phyloP scores from a whole-genome alignment of 225 moss, liverwort and hornwort genomes.

The Thuidium tamariscinum region DNA sequence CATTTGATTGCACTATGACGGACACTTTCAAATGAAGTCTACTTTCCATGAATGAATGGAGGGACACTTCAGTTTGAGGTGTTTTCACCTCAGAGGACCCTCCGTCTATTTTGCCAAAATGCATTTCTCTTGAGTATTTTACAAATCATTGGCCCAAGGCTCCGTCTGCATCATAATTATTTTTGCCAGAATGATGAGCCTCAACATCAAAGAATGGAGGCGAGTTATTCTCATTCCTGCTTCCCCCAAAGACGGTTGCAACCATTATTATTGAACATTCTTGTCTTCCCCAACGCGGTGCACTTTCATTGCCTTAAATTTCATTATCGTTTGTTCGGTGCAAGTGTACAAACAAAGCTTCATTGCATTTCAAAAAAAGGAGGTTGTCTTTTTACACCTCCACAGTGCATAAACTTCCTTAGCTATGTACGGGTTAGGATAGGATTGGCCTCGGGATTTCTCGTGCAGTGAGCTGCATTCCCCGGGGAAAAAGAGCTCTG shows the following conservation, averaged over 20 bases:
- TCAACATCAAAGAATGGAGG: not conserved
- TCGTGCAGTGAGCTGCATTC: not conserved
- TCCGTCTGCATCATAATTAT: too few relatives aligned
- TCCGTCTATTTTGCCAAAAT: not conserved
- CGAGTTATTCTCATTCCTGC: not conserved
- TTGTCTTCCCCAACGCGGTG: not conserved
- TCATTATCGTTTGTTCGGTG: not conserved
- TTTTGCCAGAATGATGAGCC: too few relatives aligned
- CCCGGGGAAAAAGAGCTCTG: not conserved
- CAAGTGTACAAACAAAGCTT: not conserved
- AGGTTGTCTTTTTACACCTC: not conserved
- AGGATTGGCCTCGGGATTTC: not conserved
- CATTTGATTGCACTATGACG: not conserved
- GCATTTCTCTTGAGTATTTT: not conserved
- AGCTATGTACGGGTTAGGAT: not conserved
- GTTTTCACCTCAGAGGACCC: too few relatives aligned
- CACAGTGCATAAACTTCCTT: too few relatives aligned
- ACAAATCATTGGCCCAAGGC: not conserved
- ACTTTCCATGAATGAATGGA: not conserved
- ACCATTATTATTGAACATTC: not conserved
- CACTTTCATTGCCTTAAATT: not conserved
- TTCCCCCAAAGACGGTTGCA: not conserved
- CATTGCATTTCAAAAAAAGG: not conserved
- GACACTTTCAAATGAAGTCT: not conserved
- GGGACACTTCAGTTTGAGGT: rapidly evolving